These are phyloP conservation scores for Kalmanozyma brasiliensis DNA, from an alignment of 1,284 basidiomycete species.

Conservation along the genomic window DNA sequence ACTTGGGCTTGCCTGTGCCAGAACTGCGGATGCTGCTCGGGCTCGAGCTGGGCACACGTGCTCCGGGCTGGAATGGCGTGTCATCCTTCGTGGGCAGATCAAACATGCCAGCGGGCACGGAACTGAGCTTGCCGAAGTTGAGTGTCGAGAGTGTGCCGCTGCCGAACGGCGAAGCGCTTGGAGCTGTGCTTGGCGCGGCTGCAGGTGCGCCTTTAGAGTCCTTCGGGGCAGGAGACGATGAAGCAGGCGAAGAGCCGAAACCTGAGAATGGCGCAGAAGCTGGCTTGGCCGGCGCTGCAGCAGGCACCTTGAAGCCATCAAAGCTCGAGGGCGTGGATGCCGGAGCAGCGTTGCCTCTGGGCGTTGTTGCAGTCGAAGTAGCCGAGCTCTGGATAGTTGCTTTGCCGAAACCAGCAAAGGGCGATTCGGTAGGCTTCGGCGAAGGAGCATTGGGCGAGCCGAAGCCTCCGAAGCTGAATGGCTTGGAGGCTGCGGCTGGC, in stretches of 20 bases:
- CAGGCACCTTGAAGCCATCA: conserved; percentile 6
- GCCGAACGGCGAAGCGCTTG: conserved; percentile 21
- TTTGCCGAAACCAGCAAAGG: conserved; percentile 14
- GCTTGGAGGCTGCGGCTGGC: conserved; percentile 1
- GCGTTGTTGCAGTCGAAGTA: background rate
- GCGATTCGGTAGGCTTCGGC: conserved; percentile 10
- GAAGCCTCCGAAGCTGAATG: conserved; percentile 5
- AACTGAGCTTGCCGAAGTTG: conserved; percentile 34
- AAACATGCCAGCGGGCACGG: conserved; percentile 33
- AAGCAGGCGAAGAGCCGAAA: conserved; percentile 8
- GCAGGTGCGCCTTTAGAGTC: conserved; percentile 7
- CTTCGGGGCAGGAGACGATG: conserved; percentile 2
- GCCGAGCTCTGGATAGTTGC: background rate
- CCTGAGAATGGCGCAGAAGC: conserved; percentile 12
- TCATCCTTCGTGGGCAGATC: conserved; percentile 34
- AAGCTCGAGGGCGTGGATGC: conserved; percentile 7
- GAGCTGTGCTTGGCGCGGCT: conserved; percentile 7
- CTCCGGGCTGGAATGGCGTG: conserved; percentile 44
- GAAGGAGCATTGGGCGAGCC: conserved; percentile 4
- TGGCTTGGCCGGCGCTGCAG: conserved; percentile 10
- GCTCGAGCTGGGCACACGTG: conserved; percentile 29
- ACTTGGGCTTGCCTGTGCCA: conserved; percentile 25
- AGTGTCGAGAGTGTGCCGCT: conserved; percentile 13
- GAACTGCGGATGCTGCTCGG: conserved; percentile 24
- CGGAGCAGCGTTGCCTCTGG: background rate